Evolutionary conservation across 73 alveolate genomes (phyloP).

Genomic region (Chromera velia): DNA sequence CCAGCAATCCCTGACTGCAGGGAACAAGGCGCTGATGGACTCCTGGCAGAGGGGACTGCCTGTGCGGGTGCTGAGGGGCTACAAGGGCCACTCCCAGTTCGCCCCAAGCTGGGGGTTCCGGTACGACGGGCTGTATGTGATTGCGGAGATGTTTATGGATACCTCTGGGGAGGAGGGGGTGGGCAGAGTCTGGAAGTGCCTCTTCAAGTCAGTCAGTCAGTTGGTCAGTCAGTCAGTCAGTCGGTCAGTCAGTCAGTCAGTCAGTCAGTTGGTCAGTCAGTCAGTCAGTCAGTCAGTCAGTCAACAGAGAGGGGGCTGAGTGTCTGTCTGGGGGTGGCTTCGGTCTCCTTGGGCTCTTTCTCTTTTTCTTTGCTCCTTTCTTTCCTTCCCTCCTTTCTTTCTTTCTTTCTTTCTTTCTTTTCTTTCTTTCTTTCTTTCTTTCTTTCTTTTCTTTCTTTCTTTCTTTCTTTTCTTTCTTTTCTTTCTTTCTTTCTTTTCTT

Average conservation of each 20-base stretch:
- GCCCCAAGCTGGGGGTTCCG: background rate
- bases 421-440: background rate
- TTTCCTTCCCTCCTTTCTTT: background rate
- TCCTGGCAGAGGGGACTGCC: background rate
- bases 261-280: no score
- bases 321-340: background rate
- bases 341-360: background rate
- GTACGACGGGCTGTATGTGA: background rate
- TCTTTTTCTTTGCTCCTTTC: background rate
- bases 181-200: no score
- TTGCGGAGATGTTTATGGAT: no score
- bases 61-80: background rate
- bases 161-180: no score
- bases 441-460: background rate
- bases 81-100: background rate
- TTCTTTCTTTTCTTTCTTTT: background rate
- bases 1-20: no score
- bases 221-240: no score
- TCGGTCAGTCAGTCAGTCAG: no score
- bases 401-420: background rate
- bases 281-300: no score
- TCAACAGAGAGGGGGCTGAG: no score
- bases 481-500: background rate
- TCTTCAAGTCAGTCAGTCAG: no score
- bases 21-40: background rate